phyloP scores from a whole-genome alignment of 2,329 filamentous ascomycete genomes.

The Neonectria faginata region DNA sequence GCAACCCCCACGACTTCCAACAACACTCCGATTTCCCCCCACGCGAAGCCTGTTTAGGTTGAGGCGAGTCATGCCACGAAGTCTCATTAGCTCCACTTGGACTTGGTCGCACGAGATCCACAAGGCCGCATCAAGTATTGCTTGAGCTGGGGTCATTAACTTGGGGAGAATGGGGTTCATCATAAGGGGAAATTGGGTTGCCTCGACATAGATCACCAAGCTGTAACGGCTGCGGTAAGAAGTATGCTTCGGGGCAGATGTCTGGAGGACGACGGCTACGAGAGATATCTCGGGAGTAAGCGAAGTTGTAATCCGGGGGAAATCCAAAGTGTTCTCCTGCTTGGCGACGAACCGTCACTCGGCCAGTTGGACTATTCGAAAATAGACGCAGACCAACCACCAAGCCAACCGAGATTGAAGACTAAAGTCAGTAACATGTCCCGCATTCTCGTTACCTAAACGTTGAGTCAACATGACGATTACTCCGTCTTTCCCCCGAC shows the following conservation, averaged over 20 bases:
- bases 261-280: not conserved
- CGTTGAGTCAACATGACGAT: constrained; percentile 6
- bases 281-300: not conserved
- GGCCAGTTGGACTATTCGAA: not conserved
- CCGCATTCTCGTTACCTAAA: constrained; percentile 17
- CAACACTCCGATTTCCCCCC: constrained; percentile 18
- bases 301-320: not conserved
- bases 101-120: constrained; percentile 26
- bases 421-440: not conserved
- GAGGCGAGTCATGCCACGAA: constrained; percentile 19
- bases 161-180: constrained; percentile 9
- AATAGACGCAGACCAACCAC: constrained; percentile 2
- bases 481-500: not conserved
- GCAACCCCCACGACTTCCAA: constrained; percentile 27
- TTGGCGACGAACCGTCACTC: not conserved
- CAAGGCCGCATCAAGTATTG: constrained; percentile 23
- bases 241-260: not conserved
- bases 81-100: constrained; percentile 25
- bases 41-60: constrained; percentile 15
- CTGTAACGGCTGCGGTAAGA: constrained; percentile 1
- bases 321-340: too few species aligned
- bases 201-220: too few species aligned
- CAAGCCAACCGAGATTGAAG: constrained; percentile 16
- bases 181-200: not conserved
- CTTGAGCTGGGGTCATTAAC: constrained; percentile 20